These are phyloP conservation scores for Trichoderma brevicompactum DNA, from an alignment of 2,329 filamentous ascomycete genomes.

Conservation along the genomic window DNA sequence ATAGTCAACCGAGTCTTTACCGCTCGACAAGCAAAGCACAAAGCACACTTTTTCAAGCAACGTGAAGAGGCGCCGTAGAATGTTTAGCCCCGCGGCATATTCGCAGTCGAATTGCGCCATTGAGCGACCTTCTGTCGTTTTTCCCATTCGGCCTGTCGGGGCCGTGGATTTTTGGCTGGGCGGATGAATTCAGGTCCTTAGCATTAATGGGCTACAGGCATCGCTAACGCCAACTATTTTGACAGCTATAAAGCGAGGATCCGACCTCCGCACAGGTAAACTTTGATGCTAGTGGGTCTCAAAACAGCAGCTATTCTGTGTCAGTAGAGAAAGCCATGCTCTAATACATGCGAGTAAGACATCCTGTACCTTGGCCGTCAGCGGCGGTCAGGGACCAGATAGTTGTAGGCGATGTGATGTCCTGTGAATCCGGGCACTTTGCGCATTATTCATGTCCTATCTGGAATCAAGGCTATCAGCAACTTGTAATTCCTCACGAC, in stretches of 20 bases:
- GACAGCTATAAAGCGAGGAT: conserved; percentile 1
- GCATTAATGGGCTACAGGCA: background rate
- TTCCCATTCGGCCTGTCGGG: conserved; percentile 18
- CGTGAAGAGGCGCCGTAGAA: background rate
- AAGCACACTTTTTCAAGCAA: background rate
- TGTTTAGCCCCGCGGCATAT: background rate
- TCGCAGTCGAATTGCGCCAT: conserved; percentile 15
- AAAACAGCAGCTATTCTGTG: too few relatives aligned
- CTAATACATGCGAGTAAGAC: too few relatives aligned
- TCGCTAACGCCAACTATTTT: background rate
- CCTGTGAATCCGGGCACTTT: too few relatives aligned
- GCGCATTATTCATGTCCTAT: too few relatives aligned
- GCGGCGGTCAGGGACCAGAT: too few relatives aligned
- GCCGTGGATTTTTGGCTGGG: background rate
- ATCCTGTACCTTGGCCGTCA: too few relatives aligned
- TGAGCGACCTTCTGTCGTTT: conserved; percentile 22
- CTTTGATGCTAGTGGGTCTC: too few relatives aligned
- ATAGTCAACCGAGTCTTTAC: conserved; percentile 25
- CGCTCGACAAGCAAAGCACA: background rate
- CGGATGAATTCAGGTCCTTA: background rate
- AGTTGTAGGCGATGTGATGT: too few relatives aligned
- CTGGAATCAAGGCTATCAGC: too few relatives aligned
- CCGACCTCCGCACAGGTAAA: background rate
- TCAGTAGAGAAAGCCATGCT: too few relatives aligned
- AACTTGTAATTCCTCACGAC: too few relatives aligned